Percentiles rank a stretch among this genome's conserved stretches.
These are phyloP conservation scores for Silene conica DNA, from an alignment of 148 eudicot genomes.

Conservation along the genomic window DNA sequence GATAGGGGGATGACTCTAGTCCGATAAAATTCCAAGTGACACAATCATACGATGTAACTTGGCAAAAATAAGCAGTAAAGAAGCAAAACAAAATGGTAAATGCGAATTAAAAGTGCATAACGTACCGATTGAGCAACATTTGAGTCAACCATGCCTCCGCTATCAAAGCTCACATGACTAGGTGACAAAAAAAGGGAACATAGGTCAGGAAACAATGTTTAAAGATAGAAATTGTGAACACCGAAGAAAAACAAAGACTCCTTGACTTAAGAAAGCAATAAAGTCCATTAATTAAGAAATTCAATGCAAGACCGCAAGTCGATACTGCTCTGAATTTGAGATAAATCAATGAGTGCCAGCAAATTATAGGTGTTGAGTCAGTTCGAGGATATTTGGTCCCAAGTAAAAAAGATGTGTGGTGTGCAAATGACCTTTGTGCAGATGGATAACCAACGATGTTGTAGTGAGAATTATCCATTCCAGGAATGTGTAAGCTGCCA, in stretches of 20 bases:
- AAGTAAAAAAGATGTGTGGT: constrained; percentile 60
- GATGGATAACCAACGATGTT: constrained; percentile 90
- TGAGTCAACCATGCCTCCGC: constrained; percentile 40
- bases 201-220: constrained; percentile 10
- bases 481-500: constrained; percentile 94
- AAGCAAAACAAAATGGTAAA: neutral
- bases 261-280: neutral
- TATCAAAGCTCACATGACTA: constrained; percentile 44
- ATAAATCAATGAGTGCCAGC: neutral
- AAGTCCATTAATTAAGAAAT: neutral
- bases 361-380: constrained; percentile 16
- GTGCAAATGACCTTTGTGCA: constrained; percentile 99
- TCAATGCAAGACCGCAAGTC: too few species aligned
- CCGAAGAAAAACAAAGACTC: neutral
- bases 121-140: constrained; percentile 35
- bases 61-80: neutral
- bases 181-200: constrained; percentile 24
- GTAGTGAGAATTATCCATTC: constrained; percentile 93
- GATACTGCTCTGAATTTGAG: neutral
- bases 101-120: constrained; percentile 1
- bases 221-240: neutral
- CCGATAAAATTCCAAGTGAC: neutral
- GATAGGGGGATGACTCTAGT: neutral
- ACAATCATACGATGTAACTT: neutral
- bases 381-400: constrained; percentile 14